Evolutionary conservation across 2,329 filamentous ascomycete genomes (phyloP).

Genomic region (Ceratocystis ficicola): DNA sequence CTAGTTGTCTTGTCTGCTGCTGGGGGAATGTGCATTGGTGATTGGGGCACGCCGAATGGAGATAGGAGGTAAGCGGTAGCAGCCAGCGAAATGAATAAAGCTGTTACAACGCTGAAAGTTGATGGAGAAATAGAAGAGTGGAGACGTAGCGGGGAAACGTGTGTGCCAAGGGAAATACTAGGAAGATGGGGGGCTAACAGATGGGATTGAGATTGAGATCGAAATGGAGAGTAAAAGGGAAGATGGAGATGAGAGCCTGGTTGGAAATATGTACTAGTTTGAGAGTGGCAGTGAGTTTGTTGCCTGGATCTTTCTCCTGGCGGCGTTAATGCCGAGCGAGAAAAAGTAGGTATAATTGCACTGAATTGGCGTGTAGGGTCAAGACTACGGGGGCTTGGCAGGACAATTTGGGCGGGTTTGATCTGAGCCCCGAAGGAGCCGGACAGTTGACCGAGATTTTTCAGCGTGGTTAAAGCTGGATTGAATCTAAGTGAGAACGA

Average conservation of each 20-base stretch:
- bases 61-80: not conserved
- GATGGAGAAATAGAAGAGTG: conserved; percentile 16
- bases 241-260: not conserved
- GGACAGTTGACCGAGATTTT: conserved; percentile 4
- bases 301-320: not conserved
- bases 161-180: not conserved
- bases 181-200: not conserved
- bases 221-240: not conserved
- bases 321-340: not conserved
- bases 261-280: not conserved
- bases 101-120: not conserved
- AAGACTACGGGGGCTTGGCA: conserved; percentile 2
- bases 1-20: not conserved
- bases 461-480: conserved; percentile 3
- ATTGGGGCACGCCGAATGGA: not conserved
- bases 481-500: conserved; percentile 4
- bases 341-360: not conserved
- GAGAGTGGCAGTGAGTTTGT: not conserved
- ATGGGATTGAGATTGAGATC: not conserved
- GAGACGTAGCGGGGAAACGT: conserved; percentile 10
- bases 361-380: not conserved
- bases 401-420: not conserved
- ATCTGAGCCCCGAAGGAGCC: conserved; percentile 4
- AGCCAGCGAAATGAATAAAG: conserved; percentile 1
- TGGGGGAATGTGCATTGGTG: not conserved